Percentiles rank a stretch among this genome's conserved stretches.
Evolutionary conservation across 495 filamentous ascomycete genomes (phyloP).

Genomic region (Achaetomiella virescens): DNA sequence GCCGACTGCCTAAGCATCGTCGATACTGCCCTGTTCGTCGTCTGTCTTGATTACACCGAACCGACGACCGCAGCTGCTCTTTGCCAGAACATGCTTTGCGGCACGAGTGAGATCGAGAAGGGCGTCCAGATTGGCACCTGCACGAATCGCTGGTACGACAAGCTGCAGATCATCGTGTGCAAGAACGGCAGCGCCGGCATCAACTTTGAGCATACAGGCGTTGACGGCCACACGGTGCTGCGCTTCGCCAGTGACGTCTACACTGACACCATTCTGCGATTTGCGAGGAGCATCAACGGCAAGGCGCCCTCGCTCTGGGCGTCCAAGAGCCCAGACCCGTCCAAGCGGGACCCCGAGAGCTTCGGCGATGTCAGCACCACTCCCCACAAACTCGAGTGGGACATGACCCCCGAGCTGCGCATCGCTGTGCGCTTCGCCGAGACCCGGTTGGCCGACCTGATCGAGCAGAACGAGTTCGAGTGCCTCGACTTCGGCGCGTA

Average conservation of each 20-base stretch:
- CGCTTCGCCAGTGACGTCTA: constrained; percentile 95
- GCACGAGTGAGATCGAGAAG: constrained; percentile 81
- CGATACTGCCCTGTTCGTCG: constrained; percentile 85
- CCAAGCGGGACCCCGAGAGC: constrained; percentile 85
- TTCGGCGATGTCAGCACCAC: constrained; percentile 94
- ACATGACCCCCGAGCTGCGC: constrained; percentile 86
- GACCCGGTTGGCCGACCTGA: constrained; percentile 87
- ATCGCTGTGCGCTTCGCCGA: constrained; percentile 93
- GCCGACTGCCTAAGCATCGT: constrained; percentile 91
- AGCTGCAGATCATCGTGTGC: constrained; percentile 98
- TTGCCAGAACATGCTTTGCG: constrained; percentile 97
- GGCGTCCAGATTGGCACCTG: constrained; percentile 96
- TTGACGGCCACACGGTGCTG: constrained; percentile 94
- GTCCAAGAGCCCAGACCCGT: constrained; percentile 82
- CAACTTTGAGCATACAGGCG: constrained; percentile 98
- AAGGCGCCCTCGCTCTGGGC: constrained; percentile 89
- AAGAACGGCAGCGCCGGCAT: constrained; percentile 97
- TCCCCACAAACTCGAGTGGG: constrained; percentile 95
- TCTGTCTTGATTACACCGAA: constrained; percentile 89
- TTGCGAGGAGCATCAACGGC: constrained; percentile 93
- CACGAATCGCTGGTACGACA: constrained; percentile 98
- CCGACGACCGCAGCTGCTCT: constrained; percentile 71
- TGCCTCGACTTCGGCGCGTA: constrained; percentile 84
- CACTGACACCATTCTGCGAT: constrained; percentile 95
- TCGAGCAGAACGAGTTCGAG: constrained; percentile 93